A percentile compares a stretch with the other conserved stretches of the same genome.
phyloP scores from a whole-genome alignment of 495 filamentous ascomycete genomes.

The Chaetomium tenue region DNA sequence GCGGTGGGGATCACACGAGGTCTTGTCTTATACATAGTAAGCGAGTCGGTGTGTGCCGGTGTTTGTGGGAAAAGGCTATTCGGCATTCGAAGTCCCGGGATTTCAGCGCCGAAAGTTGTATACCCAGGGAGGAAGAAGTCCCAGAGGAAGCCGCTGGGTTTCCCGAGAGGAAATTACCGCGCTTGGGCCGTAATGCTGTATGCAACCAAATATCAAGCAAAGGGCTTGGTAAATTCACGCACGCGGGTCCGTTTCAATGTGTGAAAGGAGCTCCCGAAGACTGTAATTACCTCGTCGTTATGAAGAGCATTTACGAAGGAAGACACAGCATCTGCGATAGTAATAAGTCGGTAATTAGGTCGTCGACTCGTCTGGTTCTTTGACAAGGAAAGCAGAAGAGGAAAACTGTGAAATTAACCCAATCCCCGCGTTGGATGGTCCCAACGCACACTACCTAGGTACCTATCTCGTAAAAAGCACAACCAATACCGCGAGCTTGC shows the following conservation, averaged over 20 bases:
- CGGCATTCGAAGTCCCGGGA: not conserved
- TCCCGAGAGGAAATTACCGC: not conserved
- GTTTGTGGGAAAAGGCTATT: not conserved
- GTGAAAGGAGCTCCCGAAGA: not conserved
- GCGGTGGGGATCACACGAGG: not conserved
- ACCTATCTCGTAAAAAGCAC: too few species aligned
- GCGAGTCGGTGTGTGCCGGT: conserved; percentile 7
- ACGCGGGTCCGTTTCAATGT: not conserved
- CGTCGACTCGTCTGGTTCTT: too few species aligned
- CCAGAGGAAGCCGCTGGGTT: conserved; percentile 12
- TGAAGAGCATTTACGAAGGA: too few species aligned
- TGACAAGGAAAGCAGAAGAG: too few species aligned
- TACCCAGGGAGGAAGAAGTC: conserved; percentile 8
- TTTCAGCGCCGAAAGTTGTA: not conserved
- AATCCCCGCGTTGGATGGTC: too few species aligned
- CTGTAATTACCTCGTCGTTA: too few species aligned
- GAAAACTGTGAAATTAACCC: too few species aligned
- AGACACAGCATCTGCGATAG: too few species aligned
- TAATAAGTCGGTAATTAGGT: too few species aligned
- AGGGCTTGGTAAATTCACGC: not conserved
- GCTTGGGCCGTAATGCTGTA: conserved; percentile 7
- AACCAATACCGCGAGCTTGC: too few species aligned
- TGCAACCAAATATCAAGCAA: not conserved
- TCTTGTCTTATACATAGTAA: not conserved
- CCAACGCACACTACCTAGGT: too few species aligned